Conservation (phyloP, 2,329 filamentous ascomycete species). For the Colletotrichum lindemuthianum region DNA sequence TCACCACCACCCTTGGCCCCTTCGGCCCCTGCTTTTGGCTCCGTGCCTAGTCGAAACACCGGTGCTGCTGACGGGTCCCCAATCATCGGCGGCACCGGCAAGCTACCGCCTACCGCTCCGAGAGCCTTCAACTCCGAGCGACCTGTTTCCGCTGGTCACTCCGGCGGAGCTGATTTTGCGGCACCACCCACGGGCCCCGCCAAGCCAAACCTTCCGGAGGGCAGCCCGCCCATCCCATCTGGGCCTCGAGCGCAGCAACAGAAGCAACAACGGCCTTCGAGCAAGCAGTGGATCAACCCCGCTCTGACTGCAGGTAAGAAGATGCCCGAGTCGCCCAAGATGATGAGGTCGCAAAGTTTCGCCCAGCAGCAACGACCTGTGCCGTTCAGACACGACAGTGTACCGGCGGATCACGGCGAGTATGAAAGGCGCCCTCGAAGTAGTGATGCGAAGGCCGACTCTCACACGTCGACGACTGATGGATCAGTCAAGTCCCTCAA, state of each 20-base stretch:
- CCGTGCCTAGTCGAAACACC: constrained; percentile 59
- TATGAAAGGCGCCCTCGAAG: constrained; percentile 60
- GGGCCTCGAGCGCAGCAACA: constrained; percentile 64
- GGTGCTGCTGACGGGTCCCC: constrained; percentile 45
- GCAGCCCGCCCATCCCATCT: constrained; percentile 60
- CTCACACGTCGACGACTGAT: constrained; percentile 45
- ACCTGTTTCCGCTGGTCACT: constrained; percentile 54
- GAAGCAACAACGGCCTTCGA: constrained; percentile 59
- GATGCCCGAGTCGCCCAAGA: constrained; percentile 62
- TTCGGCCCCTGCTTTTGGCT: constrained; percentile 67
- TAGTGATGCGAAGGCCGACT: constrained; percentile 62
- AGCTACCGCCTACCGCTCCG: constrained; percentile 63
- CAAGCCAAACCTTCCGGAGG: constrained; percentile 54
- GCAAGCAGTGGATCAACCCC: constrained; percentile 70
- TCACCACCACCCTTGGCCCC: constrained; percentile 68
- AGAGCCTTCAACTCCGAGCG: constrained; percentile 62
- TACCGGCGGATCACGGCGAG: constrained; percentile 50
- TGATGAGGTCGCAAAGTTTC: constrained; percentile 61
- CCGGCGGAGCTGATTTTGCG: constrained; percentile 48
- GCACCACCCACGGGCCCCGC: constrained; percentile 53
- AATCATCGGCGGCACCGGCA: constrained; percentile 49
- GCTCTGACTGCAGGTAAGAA: constrained; percentile 55
- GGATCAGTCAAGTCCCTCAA: constrained; percentile 51
- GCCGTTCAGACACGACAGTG: constrained; percentile 50
- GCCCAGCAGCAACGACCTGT: constrained; percentile 53